These are phyloP conservation scores for Dujonia santamariae DNA, from an alignment of 1,139 yeast species.

Conservation along the genomic window DNA sequence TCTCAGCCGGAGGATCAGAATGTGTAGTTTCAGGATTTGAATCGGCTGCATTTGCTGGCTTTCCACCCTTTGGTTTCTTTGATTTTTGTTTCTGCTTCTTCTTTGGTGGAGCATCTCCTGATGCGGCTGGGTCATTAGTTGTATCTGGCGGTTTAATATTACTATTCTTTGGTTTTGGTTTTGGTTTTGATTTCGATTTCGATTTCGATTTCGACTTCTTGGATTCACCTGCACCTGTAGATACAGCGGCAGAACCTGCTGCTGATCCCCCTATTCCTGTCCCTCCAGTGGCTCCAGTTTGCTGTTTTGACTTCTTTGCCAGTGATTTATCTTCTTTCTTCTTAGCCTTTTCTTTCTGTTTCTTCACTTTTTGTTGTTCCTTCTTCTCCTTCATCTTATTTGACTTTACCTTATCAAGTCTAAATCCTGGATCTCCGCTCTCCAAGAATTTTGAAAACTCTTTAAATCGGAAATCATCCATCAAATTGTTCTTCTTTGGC, in stretches of 20 bases:
- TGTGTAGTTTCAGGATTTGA: no score
- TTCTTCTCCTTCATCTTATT: slow-evolving; percentile 2
- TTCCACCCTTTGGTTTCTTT: no score
- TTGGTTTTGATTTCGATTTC: neutral
- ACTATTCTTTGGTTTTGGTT: slow-evolving; percentile 2
- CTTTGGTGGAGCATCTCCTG: no score
- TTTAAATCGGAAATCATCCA: slow-evolving; percentile 2
- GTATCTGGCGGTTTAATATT: no score
- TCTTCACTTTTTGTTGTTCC: slow-evolving; percentile 1
- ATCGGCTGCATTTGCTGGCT: no score
- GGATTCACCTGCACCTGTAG: no score
- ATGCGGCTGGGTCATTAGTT: no score
- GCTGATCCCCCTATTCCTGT: no score
- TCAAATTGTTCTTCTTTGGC: neutral
- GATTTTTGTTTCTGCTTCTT: no score
- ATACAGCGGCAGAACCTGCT: no score
- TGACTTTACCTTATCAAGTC: neutral
- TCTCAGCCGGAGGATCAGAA: no score
- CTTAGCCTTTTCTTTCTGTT: slow-evolving; percentile 5
- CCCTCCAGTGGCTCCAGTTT: neutral
- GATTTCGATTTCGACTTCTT: no score
- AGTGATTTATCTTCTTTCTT: neutral
- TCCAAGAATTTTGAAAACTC: slow-evolving; percentile 5
- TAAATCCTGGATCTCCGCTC: slow-evolving; percentile 3
- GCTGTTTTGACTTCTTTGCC: neutral